Evolutionary conservation across 257 asterid genomes (phyloP).

Genomic region (Nicotiana sylvestris): DNA sequence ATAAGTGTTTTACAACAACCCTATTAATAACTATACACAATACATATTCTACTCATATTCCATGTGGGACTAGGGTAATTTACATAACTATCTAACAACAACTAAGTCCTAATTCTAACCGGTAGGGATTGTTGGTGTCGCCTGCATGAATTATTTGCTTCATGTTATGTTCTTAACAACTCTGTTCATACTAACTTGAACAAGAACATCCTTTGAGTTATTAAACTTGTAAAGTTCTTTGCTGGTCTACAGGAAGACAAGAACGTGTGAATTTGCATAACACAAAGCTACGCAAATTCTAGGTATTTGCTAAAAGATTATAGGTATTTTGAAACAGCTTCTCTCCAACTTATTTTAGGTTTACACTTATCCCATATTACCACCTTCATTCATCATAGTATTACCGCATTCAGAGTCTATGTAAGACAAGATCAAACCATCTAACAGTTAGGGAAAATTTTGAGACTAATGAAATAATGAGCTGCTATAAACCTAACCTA

Average conservation of each 20-base stretch:
- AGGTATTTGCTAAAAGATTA: neutral
- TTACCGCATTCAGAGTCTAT: neutral
- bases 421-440: neutral
- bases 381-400: neutral
- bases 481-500: neutral
- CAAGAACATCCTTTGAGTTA: neutral
- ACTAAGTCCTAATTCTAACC: neutral
- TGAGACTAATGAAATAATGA: neutral
- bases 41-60: too few relatives aligned
- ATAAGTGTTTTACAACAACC: too few relatives aligned
- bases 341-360: neutral
- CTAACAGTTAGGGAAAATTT: neutral
- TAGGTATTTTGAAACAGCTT: neutral
- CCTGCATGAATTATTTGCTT: neutral
- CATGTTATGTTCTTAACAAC: neutral
- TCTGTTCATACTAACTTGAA: neutral
- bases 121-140: neutral
- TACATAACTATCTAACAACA: neutral
- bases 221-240: neutral
- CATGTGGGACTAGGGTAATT: too few relatives aligned
- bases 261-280: neutral
- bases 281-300: constrained; percentile 4
- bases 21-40: too few relatives aligned
- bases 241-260: neutral
- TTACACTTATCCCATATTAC: neutral